Percentiles rank a stretch among this genome's conserved stretches.
These are phyloP conservation scores for Talaromyces marneffei DNA, from an alignment of 2,329 filamentous ascomycete genomes.

Conservation along the genomic window DNA sequence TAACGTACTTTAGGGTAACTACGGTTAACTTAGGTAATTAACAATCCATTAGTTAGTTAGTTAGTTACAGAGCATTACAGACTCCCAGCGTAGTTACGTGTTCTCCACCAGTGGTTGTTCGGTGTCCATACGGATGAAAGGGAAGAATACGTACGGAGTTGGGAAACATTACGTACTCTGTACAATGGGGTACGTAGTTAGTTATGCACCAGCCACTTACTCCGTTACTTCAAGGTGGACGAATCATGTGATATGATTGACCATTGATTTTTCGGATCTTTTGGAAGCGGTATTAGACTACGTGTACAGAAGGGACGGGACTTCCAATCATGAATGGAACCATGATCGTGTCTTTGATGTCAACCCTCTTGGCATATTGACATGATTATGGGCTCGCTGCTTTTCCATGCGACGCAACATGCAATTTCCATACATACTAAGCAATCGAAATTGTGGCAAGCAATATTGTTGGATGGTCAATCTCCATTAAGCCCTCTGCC, in stretches of 20 bases:
- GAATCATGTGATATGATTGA: background rate
- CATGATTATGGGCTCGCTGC: background rate
- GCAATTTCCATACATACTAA: too few relatives aligned
- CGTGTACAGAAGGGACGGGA: too few relatives aligned
- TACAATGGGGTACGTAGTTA: background rate
- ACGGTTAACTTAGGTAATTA: too few relatives aligned
- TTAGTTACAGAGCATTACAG: too few relatives aligned
- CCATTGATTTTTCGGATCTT: background rate
- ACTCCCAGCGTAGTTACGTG: too few relatives aligned
- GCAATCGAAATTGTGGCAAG: background rate
- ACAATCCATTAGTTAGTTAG: too few relatives aligned
- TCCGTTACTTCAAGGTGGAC: background rate
- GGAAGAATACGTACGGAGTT: background rate
- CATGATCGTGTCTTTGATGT: background rate
- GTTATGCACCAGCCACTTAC: background rate
- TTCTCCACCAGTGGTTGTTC: background rate
- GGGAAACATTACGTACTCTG: too few relatives aligned
- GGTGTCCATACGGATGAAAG: background rate
- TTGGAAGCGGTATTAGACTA: too few relatives aligned
- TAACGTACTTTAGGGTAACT: background rate
- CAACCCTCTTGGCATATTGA: background rate
- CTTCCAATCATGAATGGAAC: background rate
- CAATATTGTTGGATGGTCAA: background rate
- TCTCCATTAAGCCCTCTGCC: background rate
- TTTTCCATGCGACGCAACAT: background rate